phyloP scores from a whole-genome alignment of 2,329 filamentous ascomycete genomes.

The Cryphonectria naterciae region DNA sequence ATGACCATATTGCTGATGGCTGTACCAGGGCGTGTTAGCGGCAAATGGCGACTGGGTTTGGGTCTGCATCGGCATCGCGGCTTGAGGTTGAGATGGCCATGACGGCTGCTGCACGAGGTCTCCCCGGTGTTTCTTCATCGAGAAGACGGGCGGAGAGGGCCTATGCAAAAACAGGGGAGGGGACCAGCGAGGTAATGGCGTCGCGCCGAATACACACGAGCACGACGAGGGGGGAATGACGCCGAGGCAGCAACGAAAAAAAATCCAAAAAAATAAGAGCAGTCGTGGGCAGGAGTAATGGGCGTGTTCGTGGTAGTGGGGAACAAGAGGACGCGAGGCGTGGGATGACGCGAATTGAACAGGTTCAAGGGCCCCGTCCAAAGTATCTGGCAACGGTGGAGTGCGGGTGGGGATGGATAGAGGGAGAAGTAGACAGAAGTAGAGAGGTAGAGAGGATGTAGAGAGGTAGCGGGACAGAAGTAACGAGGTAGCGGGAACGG shows the following conservation, averaged over 20 bases:
- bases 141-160: conserved; percentile 12
- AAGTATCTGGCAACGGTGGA: conserved; percentile 13
- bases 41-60: conserved; percentile 37
- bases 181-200: conserved; percentile 3
- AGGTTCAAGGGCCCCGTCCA: conserved; percentile 17
- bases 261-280: background rate
- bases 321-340: conserved; percentile 23
- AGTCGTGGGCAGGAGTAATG: conserved; percentile 6
- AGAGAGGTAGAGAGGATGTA: conserved; percentile 16
- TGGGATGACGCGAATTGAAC: conserved; percentile 27
- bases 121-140: conserved; percentile 33
- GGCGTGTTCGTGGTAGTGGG: conserved; percentile 15
- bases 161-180: conserved; percentile 1
- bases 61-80: conserved; percentile 36
- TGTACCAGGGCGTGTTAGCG: conserved; percentile 45
- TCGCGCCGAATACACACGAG: conserved; percentile 19
- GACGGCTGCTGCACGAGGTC: conserved; percentile 33
- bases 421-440: background rate
- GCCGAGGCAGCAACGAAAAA: conserved; percentile 13
- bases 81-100: conserved; percentile 38
- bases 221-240: conserved; percentile 15
- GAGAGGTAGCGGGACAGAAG: conserved; percentile 23
- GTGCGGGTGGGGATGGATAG: conserved; percentile 13
- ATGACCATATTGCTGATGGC: conserved; percentile 53
- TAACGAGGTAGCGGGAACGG: conserved; percentile 22